Base-by-base conservation (phyloP, 805 yeast species). In the Brettanomyces anomalus region DNA sequence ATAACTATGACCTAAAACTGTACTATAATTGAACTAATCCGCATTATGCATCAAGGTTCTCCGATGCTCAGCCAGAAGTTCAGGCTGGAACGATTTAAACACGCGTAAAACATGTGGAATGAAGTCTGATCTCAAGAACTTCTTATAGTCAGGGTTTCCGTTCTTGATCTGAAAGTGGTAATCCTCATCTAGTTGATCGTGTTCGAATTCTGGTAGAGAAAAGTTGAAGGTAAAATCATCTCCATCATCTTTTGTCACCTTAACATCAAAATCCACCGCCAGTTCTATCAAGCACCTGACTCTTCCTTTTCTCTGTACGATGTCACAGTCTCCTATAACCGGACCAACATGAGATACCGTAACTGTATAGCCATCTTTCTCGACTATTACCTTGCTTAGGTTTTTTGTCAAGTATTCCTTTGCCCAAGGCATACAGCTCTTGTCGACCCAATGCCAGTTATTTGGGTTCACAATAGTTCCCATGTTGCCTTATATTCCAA, bases 351-450 rank as follows among this genome's bases (percentile, higher is more conserved):
- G 48, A 26, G 64, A 44, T 10, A 76, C 62, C 3, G 58, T 52
- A 11, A 63, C 43, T n/a, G 63, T 54, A 39, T 58, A 57, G 13
- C 64, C 67, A 17, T 56, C 69, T 5, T 64, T 55, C 2, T 49
- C 42, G 6, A 55, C 74, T 3, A 62, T 46, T 33, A 79, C 49
- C 0, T 79, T 80, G 5, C 68, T 65, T 44, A 87, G 65, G 36
- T 77, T 74, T 36, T 77, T 73, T 21, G 67, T 63, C 58, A 90
- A 82, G 59, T 90, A 93, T 31, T 72, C 68, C 51, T 77, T 79
- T 19, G 96, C 75, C 98, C 98, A 90, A 47, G 76, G 79, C 43
- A 93, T 72, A 67, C 97, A 90, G 71, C 90, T 90, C 65, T 89
- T 90, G 66, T 90, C 97, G 49, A 90, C 95, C 98, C 98, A 90